Evolutionary conservation across 2,329 filamentous ascomycete species (phyloP).

Genomic region (Stachybotrys echinatus): DNA sequence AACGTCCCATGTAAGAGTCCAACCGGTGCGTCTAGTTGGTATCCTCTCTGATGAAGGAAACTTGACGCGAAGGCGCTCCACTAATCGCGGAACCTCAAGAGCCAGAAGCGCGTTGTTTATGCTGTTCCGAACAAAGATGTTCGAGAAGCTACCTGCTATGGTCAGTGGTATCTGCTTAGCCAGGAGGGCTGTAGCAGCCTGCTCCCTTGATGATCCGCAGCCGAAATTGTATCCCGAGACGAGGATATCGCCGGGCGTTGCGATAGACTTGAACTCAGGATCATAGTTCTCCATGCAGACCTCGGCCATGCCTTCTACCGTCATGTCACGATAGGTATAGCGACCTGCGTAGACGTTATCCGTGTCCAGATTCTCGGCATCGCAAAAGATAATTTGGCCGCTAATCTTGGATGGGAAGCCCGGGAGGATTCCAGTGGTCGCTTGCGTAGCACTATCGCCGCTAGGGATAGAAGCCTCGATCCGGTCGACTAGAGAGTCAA

Average conservation of each 20-base stretch:
- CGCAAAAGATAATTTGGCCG: constrained; percentile 85
- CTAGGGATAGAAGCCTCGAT: constrained; percentile 40
- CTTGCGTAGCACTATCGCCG: constrained; percentile 15
- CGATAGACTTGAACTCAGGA: constrained; percentile 56
- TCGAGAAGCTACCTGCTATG: constrained; percentile 74
- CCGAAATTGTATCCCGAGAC: constrained; percentile 89
- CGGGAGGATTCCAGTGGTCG: constrained; percentile 66
- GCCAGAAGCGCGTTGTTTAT: constrained; percentile 77
- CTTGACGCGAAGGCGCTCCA: constrained; percentile 58
- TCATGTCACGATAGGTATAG: constrained; percentile 83
- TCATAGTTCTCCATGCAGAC: constrained; percentile 97
- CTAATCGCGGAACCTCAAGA: constrained; percentile 63
- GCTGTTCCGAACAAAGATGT: constrained; percentile 74
- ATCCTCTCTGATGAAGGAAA: constrained; percentile 49
- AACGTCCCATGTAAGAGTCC: constrained; percentile 81
- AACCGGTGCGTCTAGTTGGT: constrained; percentile 70
- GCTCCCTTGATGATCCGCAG: constrained; percentile 71
- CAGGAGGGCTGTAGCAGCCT: constrained; percentile 82
- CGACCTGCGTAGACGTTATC: constrained; percentile 90
- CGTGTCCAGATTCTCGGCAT: constrained; percentile 79
- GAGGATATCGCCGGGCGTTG: constrained; percentile 70
- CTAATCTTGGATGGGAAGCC: constrained; percentile 80
- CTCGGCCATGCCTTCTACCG: constrained; percentile 73
- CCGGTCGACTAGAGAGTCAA: constrained; percentile 55
- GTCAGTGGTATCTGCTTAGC: constrained; percentile 78